Base-by-base conservation (phyloP, 2,329 filamentous ascomycete species). In the Parasarocladium wereldwijsianum region DNA sequence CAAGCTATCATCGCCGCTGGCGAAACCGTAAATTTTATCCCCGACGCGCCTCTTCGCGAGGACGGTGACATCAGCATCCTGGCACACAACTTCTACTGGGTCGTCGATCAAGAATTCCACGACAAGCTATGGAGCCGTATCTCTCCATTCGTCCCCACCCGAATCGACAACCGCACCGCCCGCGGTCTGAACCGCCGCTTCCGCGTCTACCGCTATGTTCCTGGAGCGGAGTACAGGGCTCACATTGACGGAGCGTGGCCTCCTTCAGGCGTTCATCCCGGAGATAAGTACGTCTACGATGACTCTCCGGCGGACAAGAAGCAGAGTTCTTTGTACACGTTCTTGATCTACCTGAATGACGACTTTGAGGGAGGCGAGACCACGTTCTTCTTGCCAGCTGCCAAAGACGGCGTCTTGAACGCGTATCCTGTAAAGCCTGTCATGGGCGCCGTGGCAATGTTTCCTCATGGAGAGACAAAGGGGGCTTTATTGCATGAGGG, bases 181-280 rank as follows among this genome's bases (percentile, higher is more conserved):
- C 58, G 74, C 4, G 75, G 76, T 0, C 55, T 82, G 32, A 82
- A 82, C 41, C 59, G 76, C 2, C 64, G 76, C 5, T 82, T 81
- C 52, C 62, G 76, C 12, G 74, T 81, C 0, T 82, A 82, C 38
- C 61, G 76, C 41, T 82, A 82, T 34, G 74, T 81, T 0, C 75
- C 76, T 2, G 76, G 76, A 1, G 76, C 76, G 0, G 76, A 81
- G 44, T 82, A 82, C 42, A 58, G 76, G 6, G 71, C 67, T 34
- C 76, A 81, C 38, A 79, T 82, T 34, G 60, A 82, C 39, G 76
- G 76, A 6, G 76, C 76, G 0, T 82, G 76, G 76, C 76, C 76
- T 9, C 76, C 76, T 0, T 80, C 75, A 0, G 72, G 71, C 2
- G 71, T 80, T 25, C 50, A 63, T 2, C 51, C 66, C 0, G 57